These are phyloP conservation scores for Ceratocystis albifundus DNA, from an alignment of 2,329 filamentous ascomycete genomes.

Conservation along the genomic window DNA sequence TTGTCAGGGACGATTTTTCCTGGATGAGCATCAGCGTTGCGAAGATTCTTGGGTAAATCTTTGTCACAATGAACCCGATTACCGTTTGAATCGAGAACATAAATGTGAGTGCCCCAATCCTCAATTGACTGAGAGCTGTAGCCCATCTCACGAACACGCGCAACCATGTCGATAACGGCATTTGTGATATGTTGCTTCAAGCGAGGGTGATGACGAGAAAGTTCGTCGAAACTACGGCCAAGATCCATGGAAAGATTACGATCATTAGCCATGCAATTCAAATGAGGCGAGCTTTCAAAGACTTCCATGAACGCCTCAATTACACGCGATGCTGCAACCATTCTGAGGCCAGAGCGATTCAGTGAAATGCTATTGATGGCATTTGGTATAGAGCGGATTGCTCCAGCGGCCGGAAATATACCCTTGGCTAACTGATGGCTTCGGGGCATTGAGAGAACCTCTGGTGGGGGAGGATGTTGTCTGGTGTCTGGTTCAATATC, in stretches of 20 bases:
- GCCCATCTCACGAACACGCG: conserved; percentile 64
- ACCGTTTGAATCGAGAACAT: conserved; percentile 48
- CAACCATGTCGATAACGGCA: conserved; percentile 80
- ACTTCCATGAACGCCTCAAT: conserved; percentile 85
- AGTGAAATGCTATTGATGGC: conserved; percentile 90
- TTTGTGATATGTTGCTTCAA: conserved; percentile 70
- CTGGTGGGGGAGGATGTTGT: conserved; percentile 43
- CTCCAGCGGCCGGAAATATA: conserved; percentile 78
- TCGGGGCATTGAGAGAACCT: conserved; percentile 38
- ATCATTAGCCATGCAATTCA: conserved; percentile 71
- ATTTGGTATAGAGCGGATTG: conserved; percentile 73
- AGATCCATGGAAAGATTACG: conserved; percentile 57
- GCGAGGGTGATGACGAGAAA: conserved; percentile 82
- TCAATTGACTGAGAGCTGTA: conserved; percentile 54
- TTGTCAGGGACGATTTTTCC: background rate
- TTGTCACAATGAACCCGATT: conserved; percentile 42
- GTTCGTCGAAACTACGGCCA: conserved; percentile 80
- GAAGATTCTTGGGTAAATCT: conserved; percentile 28
- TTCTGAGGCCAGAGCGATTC: conserved; percentile 73
- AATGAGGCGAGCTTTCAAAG: conserved; percentile 85
- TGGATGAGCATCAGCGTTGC: conserved; percentile 24
- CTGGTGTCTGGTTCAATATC: conserved; percentile 27
- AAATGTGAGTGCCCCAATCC: conserved; percentile 69
- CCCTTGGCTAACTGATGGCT: conserved; percentile 47
- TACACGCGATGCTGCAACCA: conserved; percentile 73